phyloP scores from a whole-genome alignment of 2,329 filamentous ascomycete species.

The Gaeumannomyces tritici region DNA sequence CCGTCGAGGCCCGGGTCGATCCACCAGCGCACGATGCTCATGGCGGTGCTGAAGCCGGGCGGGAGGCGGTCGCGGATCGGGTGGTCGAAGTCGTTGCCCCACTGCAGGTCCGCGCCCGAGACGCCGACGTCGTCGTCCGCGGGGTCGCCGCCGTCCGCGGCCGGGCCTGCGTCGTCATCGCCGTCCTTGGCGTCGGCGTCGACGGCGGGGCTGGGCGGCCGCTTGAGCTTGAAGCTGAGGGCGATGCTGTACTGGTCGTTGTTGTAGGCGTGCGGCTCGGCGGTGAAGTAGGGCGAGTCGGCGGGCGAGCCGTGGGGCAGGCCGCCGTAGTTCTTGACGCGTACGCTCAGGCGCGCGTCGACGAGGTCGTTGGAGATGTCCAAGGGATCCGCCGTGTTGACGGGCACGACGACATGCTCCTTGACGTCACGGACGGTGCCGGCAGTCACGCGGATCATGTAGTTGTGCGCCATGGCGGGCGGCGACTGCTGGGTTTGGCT shows the following conservation, averaged over 20 bases:
- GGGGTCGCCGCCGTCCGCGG: conserved; percentile 6
- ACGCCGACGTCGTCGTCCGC: conserved; percentile 34
- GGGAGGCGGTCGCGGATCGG: conserved; percentile 81
- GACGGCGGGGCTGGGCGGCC: conserved; percentile 12
- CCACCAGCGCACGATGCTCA: conserved; percentile 80
- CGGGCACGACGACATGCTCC: conserved; percentile 64
- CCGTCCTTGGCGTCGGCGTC: conserved; percentile 9
- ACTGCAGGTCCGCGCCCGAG: conserved; percentile 65
- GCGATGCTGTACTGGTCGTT: conserved; percentile 78
- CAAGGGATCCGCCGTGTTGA: conserved; percentile 60
- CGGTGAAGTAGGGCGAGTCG: conserved; percentile 69
- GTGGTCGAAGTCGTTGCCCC: conserved; percentile 91
- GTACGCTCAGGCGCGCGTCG: conserved; percentile 61
- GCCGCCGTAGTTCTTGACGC: conserved; percentile 60
- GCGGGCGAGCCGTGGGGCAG: conserved; percentile 60
- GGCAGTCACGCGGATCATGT: conserved; percentile 72
- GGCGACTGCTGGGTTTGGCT: not conserved
- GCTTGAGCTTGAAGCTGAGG: conserved; percentile 68
- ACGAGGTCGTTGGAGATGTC: conserved; percentile 54
- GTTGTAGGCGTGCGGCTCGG: conserved; percentile 53
- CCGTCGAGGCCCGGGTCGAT: conserved; percentile 87
- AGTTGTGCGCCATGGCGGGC: conserved; percentile 58
- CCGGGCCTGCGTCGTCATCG: conserved; percentile 11
- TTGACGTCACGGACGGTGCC: conserved; percentile 64
- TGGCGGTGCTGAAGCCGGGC: conserved; percentile 74